Base-by-base conservation (phyloP, 345 rosid species). In the Noccaea bulbosa region DNA sequence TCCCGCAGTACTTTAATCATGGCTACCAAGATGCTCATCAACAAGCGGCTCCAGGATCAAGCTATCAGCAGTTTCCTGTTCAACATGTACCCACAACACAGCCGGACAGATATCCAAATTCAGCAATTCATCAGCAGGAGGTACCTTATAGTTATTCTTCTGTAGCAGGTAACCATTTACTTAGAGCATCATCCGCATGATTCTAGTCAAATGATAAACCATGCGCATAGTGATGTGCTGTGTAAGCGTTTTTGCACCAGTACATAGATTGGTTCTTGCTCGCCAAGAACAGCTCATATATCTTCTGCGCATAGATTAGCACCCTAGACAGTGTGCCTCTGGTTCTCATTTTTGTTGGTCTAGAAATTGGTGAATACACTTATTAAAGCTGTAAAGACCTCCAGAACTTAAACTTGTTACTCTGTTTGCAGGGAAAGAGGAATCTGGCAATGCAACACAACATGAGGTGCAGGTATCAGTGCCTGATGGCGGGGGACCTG, bases 101-200 rank as follows among this genome's bases (percentile, higher is more conserved):
- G 75, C 80, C 79, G 6, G 91, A 87, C 73, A 83, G 84, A 20
- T 75, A 34, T 59, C 51, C 76, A 3, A 66, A 80, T 38, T 79
- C 89, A 68, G 81, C 82, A 80, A 84, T 82, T 90, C 90, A 83
- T 88, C 92, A 71, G 97, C 99, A 92, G 98, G 99, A 95, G 98
- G 99, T 92, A 95, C 88, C 99, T 95, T 95, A 89, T 92, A 88
- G 98, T 92, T 90, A 95, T 95, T 95, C 98, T 88, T 88, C 99
- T 81, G 87, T 86, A 80, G 71, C 99, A 95, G 99, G 98, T 95
- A 95, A 95, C 84, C 62, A 76, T 83, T 86, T 79, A 82, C 84
- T 82, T 78, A 72, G 83, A 20, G 1, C 1, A 20, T 20, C 22
- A 20, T 20, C 2, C 22, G 22, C 22, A 20, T 20, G 22, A 20